Base-by-base conservation (phyloP, 73 alveolate species). In the Urostyla sp. region DNA sequence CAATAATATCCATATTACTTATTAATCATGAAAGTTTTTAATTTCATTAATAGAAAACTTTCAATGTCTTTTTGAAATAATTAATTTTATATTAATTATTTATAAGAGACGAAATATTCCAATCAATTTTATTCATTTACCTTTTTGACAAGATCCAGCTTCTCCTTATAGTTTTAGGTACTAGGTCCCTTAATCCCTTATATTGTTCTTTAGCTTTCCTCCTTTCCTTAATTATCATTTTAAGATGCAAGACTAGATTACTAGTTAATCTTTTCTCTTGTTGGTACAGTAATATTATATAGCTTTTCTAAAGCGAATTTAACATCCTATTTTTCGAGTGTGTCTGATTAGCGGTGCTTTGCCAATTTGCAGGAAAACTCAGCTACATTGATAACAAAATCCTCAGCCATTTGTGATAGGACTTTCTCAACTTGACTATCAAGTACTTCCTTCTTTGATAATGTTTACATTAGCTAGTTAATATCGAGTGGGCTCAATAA, bases 301-400 rank as follows among this genome's bases (percentile, higher is more conserved):
- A 69, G 72, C 40, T 69, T 69, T 45, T 69, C 83, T 46, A 69
- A 46, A 24, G 83, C 83, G 48, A 69, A 69, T 23, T 69, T 69
- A 55, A 69, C 48, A 28, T 69, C 83, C 30, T 49, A 67, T 49
- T 69, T 69, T 23, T 69, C 83, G 11, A 69, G 83, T 16, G 83
- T 69, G 37, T 69, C 83, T 30, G 72, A 46, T 4, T 59, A 67
- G 6, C 83, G n/a, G 38, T 69, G 83, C 55, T 69, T 69, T 2
- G 83, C 83, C 2, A 69, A 37, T 48, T 69, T 69, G 38, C 83
- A 69, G 20, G 83, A 45, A 34, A 69, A 69, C 83, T 69, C 83
- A 20, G 83, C 83, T 6, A 49, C 55, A 13, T 50, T 69, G 20
- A 34, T 45, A 26, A 69, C 69, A 26, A 69, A 69, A 21, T 69